phyloP scores from a whole-genome alignment of 2,329 filamentous ascomycete genomes.

The Ophiognomonia clavigignenti-juglandacearum region DNA sequence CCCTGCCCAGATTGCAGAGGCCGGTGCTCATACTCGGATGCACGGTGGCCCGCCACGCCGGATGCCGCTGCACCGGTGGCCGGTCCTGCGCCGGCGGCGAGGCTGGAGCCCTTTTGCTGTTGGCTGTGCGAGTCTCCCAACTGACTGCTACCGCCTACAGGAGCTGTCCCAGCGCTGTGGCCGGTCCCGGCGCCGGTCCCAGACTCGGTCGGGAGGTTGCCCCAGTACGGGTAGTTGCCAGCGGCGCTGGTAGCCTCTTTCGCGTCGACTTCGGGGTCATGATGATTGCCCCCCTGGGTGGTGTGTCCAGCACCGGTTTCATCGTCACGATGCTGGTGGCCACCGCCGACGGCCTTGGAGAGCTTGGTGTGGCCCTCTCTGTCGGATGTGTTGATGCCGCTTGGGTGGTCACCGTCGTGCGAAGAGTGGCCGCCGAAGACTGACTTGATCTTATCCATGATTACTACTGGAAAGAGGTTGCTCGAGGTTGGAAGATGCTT shows the following conservation, averaged over 20 bases:
- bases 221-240: conserved; percentile 16
- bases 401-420: neutral
- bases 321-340: neutral
- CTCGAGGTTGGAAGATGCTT: neutral
- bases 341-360: neutral
- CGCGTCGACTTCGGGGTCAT: conserved; percentile 8
- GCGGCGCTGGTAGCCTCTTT: conserved; percentile 12
- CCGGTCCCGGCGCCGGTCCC: neutral
- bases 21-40: neutral
- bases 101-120: neutral
- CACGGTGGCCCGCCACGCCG: neutral
- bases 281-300: neutral
- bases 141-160: neutral
- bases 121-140: neutral
- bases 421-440: conserved; percentile 1
- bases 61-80: neutral
- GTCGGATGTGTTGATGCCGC: conserved; percentile 2
- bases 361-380: conserved; percentile 1
- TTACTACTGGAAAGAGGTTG: neutral
- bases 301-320: neutral
- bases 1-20: neutral
- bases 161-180: neutral
- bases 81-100: conserved; percentile 1
- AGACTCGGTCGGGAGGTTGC: conserved; percentile 2
- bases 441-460: conserved; percentile 15